Evolutionary conservation across 2,329 filamentous ascomycete genomes (phyloP).

Genomic region (Ophiostoma populinum): DNA sequence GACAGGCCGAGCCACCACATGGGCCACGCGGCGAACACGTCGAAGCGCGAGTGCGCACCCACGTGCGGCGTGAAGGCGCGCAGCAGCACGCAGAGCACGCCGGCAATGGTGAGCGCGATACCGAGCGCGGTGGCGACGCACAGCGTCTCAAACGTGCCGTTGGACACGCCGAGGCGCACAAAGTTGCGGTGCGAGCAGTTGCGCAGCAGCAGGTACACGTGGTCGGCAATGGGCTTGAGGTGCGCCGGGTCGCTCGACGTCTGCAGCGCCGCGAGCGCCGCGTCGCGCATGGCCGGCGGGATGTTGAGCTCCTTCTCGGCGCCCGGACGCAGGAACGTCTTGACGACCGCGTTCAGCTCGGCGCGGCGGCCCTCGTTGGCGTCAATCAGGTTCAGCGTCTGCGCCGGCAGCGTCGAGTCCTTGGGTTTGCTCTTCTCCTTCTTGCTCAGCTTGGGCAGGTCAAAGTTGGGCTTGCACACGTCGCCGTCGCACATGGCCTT

Average conservation of each 20-base stretch:
- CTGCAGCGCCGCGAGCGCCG: conserved; percentile 20
- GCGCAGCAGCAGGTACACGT: conserved; percentile 27
- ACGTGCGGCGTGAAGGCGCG: conserved; percentile 21
- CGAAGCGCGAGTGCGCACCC: conserved; percentile 23
- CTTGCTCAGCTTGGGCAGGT: conserved; percentile 5
- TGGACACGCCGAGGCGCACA: conserved; percentile 34
- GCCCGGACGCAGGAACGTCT: conserved; percentile 23
- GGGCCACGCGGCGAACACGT: conserved; percentile 25
- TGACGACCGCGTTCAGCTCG: conserved; percentile 22
- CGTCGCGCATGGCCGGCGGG: conserved; percentile 23
- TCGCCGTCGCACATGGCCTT: conserved; percentile 14
- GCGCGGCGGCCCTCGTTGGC: conserved; percentile 12
- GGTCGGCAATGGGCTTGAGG: conserved; percentile 26
- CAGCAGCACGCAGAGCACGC: conserved; percentile 23
- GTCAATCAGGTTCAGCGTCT: conserved; percentile 10
- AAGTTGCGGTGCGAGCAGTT: conserved; percentile 33
- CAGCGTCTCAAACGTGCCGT: conserved; percentile 30
- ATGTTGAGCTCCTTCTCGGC: conserved; percentile 31
- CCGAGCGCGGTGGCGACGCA: conserved; percentile 28
- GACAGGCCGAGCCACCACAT: conserved; percentile 28
- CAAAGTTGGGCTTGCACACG: conserved; percentile 8
- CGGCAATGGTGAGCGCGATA: conserved; percentile 22
- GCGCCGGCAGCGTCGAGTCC: conserved; percentile 1
- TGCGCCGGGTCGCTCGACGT: conserved; percentile 21
- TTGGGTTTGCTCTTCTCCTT: neutral